Conservation (phyloP, 805 yeast species). For the Metschnikowia continentalis region DNA sequence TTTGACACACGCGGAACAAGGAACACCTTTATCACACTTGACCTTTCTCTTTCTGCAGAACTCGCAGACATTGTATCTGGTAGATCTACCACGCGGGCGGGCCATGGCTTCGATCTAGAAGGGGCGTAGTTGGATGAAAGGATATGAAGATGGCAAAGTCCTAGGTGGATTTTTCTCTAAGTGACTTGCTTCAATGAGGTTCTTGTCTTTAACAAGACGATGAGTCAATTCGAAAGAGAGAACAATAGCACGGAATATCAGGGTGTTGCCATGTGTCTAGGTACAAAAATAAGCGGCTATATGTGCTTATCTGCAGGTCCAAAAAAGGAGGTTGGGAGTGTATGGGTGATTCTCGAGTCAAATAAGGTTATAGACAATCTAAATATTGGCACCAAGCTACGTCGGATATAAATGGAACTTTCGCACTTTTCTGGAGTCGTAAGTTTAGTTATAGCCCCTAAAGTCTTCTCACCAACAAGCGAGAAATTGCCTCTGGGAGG, state of each 20-base stretch:
- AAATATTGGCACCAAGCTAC: too few species aligned
- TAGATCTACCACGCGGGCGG: constrained; percentile 2
- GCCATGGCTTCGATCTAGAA: background rate
- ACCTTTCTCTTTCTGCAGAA: constrained; percentile 22
- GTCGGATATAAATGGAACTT: too few species aligned
- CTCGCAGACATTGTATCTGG: constrained; percentile 17
- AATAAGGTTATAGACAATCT: too few species aligned
- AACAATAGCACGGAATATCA: background rate
- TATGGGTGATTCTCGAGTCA: too few species aligned
- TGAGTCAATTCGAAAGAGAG: background rate
- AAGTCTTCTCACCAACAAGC: too few species aligned
- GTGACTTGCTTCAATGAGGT: too few species aligned
- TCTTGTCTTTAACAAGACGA: background rate
- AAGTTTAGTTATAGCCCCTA: too few species aligned
- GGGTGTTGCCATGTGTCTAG: background rate
- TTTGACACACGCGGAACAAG: constrained; percentile 28
- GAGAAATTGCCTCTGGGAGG: too few species aligned
- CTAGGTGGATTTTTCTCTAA: too few species aligned
- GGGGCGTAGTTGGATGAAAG: background rate
- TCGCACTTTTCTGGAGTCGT: too few species aligned
- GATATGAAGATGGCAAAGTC: background rate
- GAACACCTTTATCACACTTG: constrained; percentile 21
- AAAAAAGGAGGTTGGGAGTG: background rate
- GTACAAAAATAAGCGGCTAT: background rate
- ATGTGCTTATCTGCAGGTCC: background rate